Percentiles rank a stretch among this genome's conserved stretches.
Conservation (phyloP, 2,329 filamentous ascomycete genomes). For the Orbilia oligospora region DNA sequence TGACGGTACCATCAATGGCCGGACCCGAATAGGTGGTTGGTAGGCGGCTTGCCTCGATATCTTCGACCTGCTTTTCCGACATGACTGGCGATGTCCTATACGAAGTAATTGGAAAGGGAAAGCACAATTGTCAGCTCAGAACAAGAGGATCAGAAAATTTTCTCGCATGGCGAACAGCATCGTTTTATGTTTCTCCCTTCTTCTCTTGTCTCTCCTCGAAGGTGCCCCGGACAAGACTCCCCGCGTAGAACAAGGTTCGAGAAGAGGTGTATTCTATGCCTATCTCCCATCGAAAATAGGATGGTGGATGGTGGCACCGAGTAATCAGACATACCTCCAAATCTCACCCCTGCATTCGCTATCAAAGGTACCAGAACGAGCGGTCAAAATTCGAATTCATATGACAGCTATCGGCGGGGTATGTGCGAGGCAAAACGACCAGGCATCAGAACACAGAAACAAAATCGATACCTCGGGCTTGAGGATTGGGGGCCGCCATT, state of each 20-base stretch:
- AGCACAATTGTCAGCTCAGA: slow-evolving; percentile 47
- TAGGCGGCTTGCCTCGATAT: slow-evolving; percentile 51
- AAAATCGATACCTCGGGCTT: slow-evolving; percentile 37
- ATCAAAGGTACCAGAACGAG: slow-evolving; percentile 23
- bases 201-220: slow-evolving; percentile 1
- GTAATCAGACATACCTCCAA: slow-evolving; percentile 47
- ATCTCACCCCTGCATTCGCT: slow-evolving; percentile 38
- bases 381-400: slow-evolving; percentile 52
- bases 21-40: slow-evolving; percentile 25
- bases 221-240: slow-evolving; percentile 26
- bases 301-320: slow-evolving; percentile 47
- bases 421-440: slow-evolving; percentile 49
- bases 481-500: slow-evolving; percentile 32
- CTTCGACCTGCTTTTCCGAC: slow-evolving; percentile 56
- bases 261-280: slow-evolving; percentile 35
- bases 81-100: slow-evolving; percentile 37
- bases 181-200: slow-evolving; percentile 45
- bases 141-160: slow-evolving; percentile 23
- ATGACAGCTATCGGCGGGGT: slow-evolving; percentile 32
- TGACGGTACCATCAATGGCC: slow-evolving; percentile 33
- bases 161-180: slow-evolving; percentile 24
- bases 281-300: slow-evolving; percentile 48
- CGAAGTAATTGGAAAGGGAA: slow-evolving; percentile 25
- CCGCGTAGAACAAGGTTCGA: slow-evolving; percentile 42
- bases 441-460: slow-evolving; percentile 56